Percentiles rank a stretch among this genome's conserved stretches.
phyloP scores from a whole-genome alignment of 768 basidiomycete genomes.

The Baorangia bicolor region DNA sequence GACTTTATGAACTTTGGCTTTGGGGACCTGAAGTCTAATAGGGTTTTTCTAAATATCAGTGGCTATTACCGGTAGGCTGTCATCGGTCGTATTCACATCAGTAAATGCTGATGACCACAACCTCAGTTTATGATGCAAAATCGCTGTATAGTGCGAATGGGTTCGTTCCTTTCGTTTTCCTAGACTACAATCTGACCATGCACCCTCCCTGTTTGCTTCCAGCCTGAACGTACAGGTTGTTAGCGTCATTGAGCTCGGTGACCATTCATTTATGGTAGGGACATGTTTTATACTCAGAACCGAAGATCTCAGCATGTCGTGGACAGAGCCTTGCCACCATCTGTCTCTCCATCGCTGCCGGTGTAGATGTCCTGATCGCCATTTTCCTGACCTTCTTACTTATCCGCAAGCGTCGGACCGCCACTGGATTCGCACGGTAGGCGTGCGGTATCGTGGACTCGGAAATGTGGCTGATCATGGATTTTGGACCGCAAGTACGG shows the following conservation, averaged over 20 bases:
- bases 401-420: background rate
- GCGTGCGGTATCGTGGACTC: background rate
- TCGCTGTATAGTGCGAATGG: background rate
- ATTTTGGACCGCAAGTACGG: background rate
- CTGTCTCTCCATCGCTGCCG: background rate
- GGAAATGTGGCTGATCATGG: background rate
- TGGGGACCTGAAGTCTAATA: background rate
- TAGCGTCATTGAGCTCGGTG: background rate
- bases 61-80: background rate
- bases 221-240: conserved; percentile 2
- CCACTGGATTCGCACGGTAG: background rate
- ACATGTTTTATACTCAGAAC: background rate
- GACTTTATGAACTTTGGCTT: background rate
- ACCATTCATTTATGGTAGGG: background rate
- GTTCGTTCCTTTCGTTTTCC: background rate
- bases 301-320: background rate
- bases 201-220: background rate
- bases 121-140: conserved; percentile 3
- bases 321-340: background rate
- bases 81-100: background rate
- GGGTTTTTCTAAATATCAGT: background rate
- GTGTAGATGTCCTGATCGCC: conserved; percentile 3
- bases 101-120: background rate
- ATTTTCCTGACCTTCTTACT: conserved; percentile 7
- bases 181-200: background rate